Conservation (phyloP, 495 filamentous ascomycete species). For the Sphaerosporella brunnea region DNA sequence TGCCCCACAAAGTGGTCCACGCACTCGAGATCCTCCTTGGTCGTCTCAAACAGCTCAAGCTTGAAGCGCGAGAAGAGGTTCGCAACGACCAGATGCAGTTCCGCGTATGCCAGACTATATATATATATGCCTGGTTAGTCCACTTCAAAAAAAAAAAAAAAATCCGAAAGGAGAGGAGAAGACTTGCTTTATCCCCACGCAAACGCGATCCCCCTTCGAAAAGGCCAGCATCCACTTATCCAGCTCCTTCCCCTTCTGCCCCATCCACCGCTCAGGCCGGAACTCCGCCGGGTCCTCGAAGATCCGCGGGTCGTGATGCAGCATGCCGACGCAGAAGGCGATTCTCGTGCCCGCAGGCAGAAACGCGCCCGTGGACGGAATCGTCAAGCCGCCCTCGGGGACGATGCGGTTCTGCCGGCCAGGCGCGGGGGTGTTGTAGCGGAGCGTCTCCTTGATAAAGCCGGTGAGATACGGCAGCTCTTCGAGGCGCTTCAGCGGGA, state of each 20-base stretch:
- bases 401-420: conserved; percentile 9
- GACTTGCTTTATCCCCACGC: conserved; percentile 33
- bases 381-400: conserved; percentile 3
- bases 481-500: background rate
- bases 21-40: conserved; percentile 9
- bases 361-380: background rate
- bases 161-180: too few relatives aligned
- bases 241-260: background rate
- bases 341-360: conserved; percentile 7
- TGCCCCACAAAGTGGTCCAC: conserved; percentile 3
- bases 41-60: conserved; percentile 25
- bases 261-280: background rate
- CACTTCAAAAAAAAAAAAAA: too few relatives aligned
- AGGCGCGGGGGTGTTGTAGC: background rate
- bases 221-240: conserved; percentile 28
- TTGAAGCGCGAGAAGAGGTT: conserved; percentile 31
- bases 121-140: too few relatives aligned
- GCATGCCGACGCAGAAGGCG: background rate
- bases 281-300: background rate
- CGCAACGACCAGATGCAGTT: conserved; percentile 32
- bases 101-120: conserved; percentile 30
- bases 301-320: background rate
- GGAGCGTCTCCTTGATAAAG: background rate
- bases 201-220: conserved; percentile 31
- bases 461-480: background rate